phyloP scores from a whole-genome alignment of 495 filamentous ascomycete species.

The Penicillium waksmanii region DNA sequence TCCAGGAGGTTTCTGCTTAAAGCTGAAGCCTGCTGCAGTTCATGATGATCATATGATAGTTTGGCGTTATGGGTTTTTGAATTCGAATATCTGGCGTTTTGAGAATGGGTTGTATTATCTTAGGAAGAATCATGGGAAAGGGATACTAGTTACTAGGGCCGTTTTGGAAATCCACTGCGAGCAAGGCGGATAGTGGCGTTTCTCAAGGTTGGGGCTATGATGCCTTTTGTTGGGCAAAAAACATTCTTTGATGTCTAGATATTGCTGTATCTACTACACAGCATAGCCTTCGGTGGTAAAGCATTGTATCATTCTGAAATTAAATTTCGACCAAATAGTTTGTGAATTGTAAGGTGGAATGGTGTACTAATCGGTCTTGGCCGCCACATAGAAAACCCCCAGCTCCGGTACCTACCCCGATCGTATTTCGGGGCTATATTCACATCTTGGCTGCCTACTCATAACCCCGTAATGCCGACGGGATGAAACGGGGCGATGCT shows the following conservation, averaged over 20 bases:
- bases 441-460: no score
- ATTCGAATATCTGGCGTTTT: conserved; percentile 7
- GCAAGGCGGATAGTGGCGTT: neutral
- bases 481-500: neutral
- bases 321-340: no score
- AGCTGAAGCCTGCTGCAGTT: neutral
- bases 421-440: no score
- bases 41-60: conserved; percentile 5
- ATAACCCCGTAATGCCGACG: no score
- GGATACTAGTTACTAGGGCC: neutral
- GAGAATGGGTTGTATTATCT: neutral
- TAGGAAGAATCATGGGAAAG: neutral
- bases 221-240: neutral
- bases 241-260: neutral
- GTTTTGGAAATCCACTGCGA: neutral
- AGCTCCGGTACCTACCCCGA: no score
- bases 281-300: no score
- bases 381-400: no score
- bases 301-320: no score
- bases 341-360: no score
- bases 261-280: neutral
- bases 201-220: neutral
- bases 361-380: no score
- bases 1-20: conserved; percentile 15
- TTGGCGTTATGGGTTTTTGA: conserved; percentile 16